phyloP scores from a whole-genome alignment of 257 asterid genomes.

The Przewalskia tangutica region DNA sequence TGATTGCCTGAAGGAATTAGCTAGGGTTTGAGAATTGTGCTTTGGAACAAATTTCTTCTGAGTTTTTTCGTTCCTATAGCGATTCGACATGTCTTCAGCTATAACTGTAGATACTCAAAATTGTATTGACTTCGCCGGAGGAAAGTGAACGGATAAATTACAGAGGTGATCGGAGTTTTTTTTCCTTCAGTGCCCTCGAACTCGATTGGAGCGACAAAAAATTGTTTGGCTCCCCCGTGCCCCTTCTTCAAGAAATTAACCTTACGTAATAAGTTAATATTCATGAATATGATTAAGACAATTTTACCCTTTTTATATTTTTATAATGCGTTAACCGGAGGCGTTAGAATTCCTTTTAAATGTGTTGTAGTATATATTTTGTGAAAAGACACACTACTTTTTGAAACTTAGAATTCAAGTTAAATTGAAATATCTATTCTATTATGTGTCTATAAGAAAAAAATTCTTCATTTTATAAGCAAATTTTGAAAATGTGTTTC shows the following conservation, averaged over 20 bases:
- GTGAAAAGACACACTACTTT: too few species aligned
- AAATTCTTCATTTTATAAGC: too few species aligned
- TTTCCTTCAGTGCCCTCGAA: neutral
- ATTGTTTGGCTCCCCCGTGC: neutral
- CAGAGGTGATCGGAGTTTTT: neutral
- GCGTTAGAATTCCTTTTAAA: too few species aligned
- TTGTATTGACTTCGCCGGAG: neutral
- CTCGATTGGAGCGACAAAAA: neutral
- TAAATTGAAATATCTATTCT: too few species aligned
- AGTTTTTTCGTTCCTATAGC: constrained; percentile 37
- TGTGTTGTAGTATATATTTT: too few species aligned
- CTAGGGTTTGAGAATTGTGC: constrained; percentile 23
- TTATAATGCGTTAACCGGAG: too few species aligned
- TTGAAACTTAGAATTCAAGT: too few species aligned
- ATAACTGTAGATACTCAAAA: neutral
- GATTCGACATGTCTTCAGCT: constrained; percentile 42
- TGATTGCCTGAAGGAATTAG: constrained; percentile 9
- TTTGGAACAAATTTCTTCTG: constrained; percentile 44
- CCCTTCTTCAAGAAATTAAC: neutral
- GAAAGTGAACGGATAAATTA: neutral
- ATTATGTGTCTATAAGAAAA: too few species aligned
- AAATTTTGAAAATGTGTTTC: too few species aligned
- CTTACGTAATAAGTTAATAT: too few species aligned
- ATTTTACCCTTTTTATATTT: too few species aligned
- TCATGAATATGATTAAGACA: too few species aligned